Percentiles rank a stretch among this genome's conserved stretches.
Evolutionary conservation across 2,329 filamentous ascomycete species (phyloP).

Genomic region (Aspergillus alliaceus): DNA sequence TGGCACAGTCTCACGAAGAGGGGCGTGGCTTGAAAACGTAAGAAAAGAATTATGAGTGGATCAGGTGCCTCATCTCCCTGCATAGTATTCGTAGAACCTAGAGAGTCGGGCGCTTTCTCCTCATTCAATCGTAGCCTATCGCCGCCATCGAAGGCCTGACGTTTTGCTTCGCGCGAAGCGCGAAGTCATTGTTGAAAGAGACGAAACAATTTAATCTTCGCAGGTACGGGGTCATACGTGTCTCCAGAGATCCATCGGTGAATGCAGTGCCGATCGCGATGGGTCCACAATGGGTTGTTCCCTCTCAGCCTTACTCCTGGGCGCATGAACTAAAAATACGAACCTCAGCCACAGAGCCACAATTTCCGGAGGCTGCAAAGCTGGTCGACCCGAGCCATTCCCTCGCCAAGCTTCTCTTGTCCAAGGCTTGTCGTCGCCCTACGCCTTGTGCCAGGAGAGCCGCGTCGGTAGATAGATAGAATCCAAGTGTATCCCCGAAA

Average conservation of each 20-base stretch:
- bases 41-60: neutral
- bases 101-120: neutral
- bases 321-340: conserved; percentile 1
- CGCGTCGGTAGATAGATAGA: neutral
- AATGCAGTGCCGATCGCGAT: neutral
- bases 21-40: neutral
- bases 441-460: conserved; percentile 12
- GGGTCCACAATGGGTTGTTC: neutral
- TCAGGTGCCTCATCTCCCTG: neutral
- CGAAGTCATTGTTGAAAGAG: too few species aligned
- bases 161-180: too few species aligned
- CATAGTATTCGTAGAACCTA: neutral
- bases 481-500: too few species aligned
- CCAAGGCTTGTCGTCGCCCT: conserved; percentile 27
- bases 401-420: conserved; percentile 25
- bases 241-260: neutral
- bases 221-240: neutral
- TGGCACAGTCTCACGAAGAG: neutral
- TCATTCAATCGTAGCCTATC: neutral
- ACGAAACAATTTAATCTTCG: too few species aligned
- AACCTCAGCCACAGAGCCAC: conserved; percentile 1
- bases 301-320: conserved; percentile 1
- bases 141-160: neutral
- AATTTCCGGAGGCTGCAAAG: neutral
- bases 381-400: conserved; percentile 4